Base-by-base conservation (phyloP, 1,284 basidiomycete species). In the Mycena sp. region DNA sequence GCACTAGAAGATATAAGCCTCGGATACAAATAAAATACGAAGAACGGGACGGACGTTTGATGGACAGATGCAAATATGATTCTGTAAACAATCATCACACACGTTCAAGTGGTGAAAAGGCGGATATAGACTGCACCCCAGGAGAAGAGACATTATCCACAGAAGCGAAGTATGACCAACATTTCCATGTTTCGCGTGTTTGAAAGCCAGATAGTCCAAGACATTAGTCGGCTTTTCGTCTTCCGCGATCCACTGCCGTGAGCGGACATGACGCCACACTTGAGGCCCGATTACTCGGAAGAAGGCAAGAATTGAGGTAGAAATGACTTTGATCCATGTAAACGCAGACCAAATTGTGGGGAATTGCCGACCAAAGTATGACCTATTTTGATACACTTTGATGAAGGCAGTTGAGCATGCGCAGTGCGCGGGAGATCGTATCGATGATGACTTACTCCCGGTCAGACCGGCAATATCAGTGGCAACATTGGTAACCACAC, bases 391-490 rank as follows among this genome's bases (percentile, higher is more conserved):
- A 74, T 17, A 74, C 60, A 46, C 69, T 67, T 1, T 71, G 26
- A 75, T 67, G 40, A 29, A 69, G 71, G 58, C 67, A 71, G 32
- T 69, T 68, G 9, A 71, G 59, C 61, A 63, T 58, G 14, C 69
- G 72, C 51, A 74, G 26, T 3, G n/a, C 21, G 40, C 40, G n/a
- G n/a, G n/a, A n/a, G n/a, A n/a, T n/a, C n/a, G n/a, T n/a, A n/a
- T n/a, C n/a, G n/a, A n/a, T n/a, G n/a, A n/a, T n/a, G n/a, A 23
- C 52, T 58, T 21, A 63, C 61, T 76, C 19, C 76, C 77, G 4
- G 76, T 76, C 48, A 77, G 65, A 25, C 72, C 73, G 2, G 77
- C 77, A 60, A 78, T 73, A 41, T 72, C 19, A 44, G 43, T 71
- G 5, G 46, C 46, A 10, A 49, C 46, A 30, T 49, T 5, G 10